Evolutionary conservation across 257 asterid genomes (phyloP).

Genomic region (Osmanthus fragrans): DNA sequence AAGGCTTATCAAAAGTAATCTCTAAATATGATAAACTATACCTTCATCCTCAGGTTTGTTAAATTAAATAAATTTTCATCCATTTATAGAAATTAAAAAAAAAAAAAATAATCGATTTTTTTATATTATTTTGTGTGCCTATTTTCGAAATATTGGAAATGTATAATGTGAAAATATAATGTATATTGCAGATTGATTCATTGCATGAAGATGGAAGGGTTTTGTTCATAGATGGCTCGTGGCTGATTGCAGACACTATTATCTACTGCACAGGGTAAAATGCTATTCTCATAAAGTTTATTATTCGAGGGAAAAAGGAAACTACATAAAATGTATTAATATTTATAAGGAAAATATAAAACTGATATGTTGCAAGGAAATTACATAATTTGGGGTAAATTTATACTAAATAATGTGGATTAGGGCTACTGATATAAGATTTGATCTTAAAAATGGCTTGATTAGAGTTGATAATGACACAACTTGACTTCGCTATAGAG

Average conservation of each 20-base stretch:
- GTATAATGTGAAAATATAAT: background rate
- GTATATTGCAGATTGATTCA: slow-evolving; percentile 63
- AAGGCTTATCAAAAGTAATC: slow-evolving; percentile 71
- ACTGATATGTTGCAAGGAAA: background rate
- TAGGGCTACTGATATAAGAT: background rate
- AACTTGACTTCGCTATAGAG: background rate
- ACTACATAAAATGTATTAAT: no score
- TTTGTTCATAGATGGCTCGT: slow-evolving; percentile 61
- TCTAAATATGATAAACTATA: slow-evolving; percentile 56
- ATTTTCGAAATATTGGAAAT: background rate
- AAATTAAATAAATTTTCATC: background rate
- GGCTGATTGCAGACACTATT: slow-evolving; percentile 63
- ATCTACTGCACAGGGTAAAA: slow-evolving; percentile 86
- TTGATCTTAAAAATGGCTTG: background rate
- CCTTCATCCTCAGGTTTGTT: slow-evolving; percentile 65
- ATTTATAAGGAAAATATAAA: background rate
- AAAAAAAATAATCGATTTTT: background rate
- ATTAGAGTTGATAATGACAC: background rate
- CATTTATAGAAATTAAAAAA: background rate
- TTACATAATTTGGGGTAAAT: background rate
- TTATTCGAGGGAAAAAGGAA: background rate
- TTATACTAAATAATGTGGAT: background rate
- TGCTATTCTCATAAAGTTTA: background rate
- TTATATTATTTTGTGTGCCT: background rate
- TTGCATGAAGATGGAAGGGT: slow-evolving; percentile 76